Conservation (phyloP, 2,329 filamentous ascomycete genomes). For the Ascochyta viciae-villosae region DNA sequence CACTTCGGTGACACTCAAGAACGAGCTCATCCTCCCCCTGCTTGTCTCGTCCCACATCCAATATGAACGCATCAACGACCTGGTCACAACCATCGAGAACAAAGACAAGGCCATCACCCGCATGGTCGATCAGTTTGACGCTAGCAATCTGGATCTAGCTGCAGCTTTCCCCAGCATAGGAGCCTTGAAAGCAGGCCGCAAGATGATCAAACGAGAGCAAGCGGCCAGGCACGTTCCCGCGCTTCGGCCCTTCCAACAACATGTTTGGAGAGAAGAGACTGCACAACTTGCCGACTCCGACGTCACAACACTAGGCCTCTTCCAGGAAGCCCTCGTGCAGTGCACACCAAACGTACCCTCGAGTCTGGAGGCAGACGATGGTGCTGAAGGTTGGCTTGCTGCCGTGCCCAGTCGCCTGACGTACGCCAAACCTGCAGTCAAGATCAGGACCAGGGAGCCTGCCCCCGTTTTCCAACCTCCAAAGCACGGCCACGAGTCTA, state of each 20-base stretch:
- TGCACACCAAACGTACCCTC: slow-evolving; percentile 36
- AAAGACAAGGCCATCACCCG: slow-evolving; percentile 67
- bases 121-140: slow-evolving; percentile 65
- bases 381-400: slow-evolving; percentile 32
- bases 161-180: slow-evolving; percentile 64
- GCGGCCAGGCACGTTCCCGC: slow-evolving; percentile 63
- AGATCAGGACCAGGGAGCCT: slow-evolving; percentile 18
- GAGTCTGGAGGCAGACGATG: slow-evolving; percentile 27
- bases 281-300: slow-evolving; percentile 30
- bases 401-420: slow-evolving; percentile 21
- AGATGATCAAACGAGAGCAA: slow-evolving; percentile 56
- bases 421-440: slow-evolving; percentile 15
- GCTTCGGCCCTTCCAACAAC: slow-evolving; percentile 60
- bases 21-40: slow-evolving; percentile 61
- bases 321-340: slow-evolving; percentile 43
- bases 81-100: slow-evolving; percentile 59
- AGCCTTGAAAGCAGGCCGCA: slow-evolving; percentile 54
- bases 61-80: slow-evolving; percentile 55
- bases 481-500: slow-evolving; percentile 11
- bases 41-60: slow-evolving; percentile 57
- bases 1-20: slow-evolving; percentile 52
- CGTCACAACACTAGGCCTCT: slow-evolving; percentile 40
- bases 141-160: slow-evolving; percentile 62
- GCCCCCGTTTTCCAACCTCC: slow-evolving; percentile 6
- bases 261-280: slow-evolving; percentile 51